Evolutionary conservation across 805 yeast species (phyloP).

Genomic region (Candida orba): DNA sequence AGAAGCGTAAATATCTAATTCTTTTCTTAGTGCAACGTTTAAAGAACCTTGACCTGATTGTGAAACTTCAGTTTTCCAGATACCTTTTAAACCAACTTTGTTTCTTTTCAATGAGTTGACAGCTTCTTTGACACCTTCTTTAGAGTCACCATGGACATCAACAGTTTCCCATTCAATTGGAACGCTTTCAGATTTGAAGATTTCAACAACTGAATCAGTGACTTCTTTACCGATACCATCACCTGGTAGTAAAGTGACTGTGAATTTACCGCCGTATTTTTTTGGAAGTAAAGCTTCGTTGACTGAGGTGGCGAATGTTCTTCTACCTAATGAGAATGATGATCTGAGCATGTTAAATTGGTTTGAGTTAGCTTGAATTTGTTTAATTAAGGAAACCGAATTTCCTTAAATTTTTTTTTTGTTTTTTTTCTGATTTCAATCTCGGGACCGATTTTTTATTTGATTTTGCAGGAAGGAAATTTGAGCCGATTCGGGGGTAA

Average conservation of each 20-base stretch:
- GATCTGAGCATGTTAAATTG: conserved; percentile 26
- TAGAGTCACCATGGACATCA: conserved; percentile 54
- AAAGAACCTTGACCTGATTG: conserved; percentile 75
- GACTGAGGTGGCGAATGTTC: conserved; percentile 43
- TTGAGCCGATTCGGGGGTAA: too few relatives aligned
- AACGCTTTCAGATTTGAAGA: conserved; percentile 78
- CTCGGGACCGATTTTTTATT: too few relatives aligned
- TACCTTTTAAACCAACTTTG: conserved; percentile 95
- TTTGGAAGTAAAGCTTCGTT: conserved; percentile 69
- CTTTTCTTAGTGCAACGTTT: conserved; percentile 95
- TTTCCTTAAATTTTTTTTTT: background rate
- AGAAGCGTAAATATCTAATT: conserved; percentile 91
- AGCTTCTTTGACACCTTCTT: conserved; percentile 70
- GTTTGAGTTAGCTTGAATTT: background rate
- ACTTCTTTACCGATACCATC: conserved; percentile 98
- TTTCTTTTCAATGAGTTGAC: conserved; percentile 89
- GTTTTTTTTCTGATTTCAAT: background rate
- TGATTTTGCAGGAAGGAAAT: too few relatives aligned
- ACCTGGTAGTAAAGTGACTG: conserved; percentile 94
- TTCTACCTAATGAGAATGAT: conserved; percentile 20
- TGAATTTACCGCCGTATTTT: conserved; percentile 90
- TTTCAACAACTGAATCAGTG: conserved; percentile 85
- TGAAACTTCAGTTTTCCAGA: conserved; percentile 83
- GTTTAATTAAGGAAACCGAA: background rate
- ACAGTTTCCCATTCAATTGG: conserved; percentile 93